A percentile compares a stretch with the other conserved stretches of the same genome.
phyloP scores from a whole-genome alignment of 2,329 filamentous ascomycete species.

The Aquanectria penicillioides region DNA sequence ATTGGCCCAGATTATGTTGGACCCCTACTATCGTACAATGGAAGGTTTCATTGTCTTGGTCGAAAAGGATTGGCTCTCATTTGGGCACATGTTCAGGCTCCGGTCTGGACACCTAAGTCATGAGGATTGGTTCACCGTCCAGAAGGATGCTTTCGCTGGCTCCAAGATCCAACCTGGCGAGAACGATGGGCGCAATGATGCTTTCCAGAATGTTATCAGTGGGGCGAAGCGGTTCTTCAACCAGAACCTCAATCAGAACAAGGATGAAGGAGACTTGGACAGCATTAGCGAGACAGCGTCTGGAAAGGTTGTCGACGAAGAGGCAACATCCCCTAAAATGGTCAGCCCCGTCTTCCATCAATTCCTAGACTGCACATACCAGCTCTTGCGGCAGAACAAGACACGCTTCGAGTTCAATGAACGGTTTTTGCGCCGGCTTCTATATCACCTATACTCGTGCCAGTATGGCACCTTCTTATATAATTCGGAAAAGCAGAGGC shows the following conservation, averaged over 20 bases:
- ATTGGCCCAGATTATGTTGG: constrained; percentile 89
- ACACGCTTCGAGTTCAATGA: constrained; percentile 97
- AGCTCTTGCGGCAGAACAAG: constrained; percentile 85
- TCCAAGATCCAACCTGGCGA: constrained; percentile 70
- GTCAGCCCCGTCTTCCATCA: constrained; percentile 97
- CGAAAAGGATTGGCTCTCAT: constrained; percentile 98
- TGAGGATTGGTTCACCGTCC: constrained; percentile 92
- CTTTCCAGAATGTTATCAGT: constrained; percentile 86
- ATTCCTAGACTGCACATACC: constrained; percentile 94
- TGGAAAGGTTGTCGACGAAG: constrained; percentile 58
- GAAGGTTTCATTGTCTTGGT: constrained; percentile 94
- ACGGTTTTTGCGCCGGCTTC: constrained; percentile 84
- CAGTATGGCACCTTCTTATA: constrained; percentile 98
- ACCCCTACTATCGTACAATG: constrained; percentile 93
- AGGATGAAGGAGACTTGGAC: constrained; percentile 72
- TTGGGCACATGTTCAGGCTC: constrained; percentile 96
- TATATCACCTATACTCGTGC: constrained; percentile 95
- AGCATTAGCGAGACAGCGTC: constrained; percentile 53
- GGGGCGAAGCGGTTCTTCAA: constrained; percentile 93
- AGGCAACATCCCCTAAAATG: constrained; percentile 86
- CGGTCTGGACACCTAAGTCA: constrained; percentile 88
- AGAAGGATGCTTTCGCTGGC: constrained; percentile 80
- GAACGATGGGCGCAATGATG: constrained; percentile 72
- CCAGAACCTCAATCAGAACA: constrained; percentile 75
- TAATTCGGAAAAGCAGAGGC: constrained; percentile 91